These are phyloP conservation scores for Neurospora sp. DNA, from an alignment of 495 filamentous ascomycete species.

Conservation along the genomic window DNA sequence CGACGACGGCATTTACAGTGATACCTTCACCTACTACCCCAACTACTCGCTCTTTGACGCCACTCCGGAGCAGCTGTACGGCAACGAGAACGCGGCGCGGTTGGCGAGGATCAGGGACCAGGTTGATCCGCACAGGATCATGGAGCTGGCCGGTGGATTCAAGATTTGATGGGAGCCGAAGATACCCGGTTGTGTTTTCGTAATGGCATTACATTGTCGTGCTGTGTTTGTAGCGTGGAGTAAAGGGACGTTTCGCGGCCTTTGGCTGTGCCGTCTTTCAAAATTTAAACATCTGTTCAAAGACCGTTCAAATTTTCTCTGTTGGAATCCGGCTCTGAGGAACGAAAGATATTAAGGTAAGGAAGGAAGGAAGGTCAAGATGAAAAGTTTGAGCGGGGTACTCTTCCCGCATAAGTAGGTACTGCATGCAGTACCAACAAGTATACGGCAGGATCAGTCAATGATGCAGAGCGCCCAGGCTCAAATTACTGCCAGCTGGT, in stretches of 20 bases:
- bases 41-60: constrained; percentile 13
- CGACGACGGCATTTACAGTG: constrained; percentile 15
- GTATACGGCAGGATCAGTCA: neutral
- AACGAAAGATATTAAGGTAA: neutral
- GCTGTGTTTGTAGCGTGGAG: neutral
- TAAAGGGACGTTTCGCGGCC: no score
- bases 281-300: neutral
- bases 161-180: constrained; percentile 4
- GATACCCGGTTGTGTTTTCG: neutral
- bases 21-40: constrained; percentile 7
- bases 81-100: constrained; percentile 7
- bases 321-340: neutral
- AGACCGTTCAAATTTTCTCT: neutral
- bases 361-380: neutral
- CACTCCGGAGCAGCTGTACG: constrained; percentile 12
- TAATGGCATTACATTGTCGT: neutral
- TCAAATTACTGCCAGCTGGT: neutral
- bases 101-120: constrained; percentile 7
- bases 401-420: neutral
- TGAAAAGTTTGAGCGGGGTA: neutral
- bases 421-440: neutral
- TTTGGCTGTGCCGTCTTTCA: no score
- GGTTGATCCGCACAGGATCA: constrained; percentile 12
- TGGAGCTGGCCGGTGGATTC: constrained; percentile 18
- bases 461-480: neutral